Evolutionary conservation across 1,284 basidiomycete species (phyloP).

Genomic region (Apiotrichum porosum): DNA sequence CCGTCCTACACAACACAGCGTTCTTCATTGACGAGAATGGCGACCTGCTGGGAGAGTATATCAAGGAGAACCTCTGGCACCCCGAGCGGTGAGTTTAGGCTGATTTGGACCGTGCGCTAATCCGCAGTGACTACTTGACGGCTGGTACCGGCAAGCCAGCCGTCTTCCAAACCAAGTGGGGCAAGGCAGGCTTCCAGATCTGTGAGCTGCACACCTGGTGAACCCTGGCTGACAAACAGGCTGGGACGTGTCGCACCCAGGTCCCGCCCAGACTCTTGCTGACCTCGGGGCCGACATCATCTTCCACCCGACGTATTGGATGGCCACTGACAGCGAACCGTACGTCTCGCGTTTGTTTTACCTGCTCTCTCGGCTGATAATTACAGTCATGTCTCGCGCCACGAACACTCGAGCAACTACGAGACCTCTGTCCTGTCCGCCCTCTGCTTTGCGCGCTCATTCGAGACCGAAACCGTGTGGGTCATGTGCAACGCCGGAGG

Average conservation of each 20-base stretch:
- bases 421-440: constrained; percentile 33
- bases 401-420: constrained; percentile 27
- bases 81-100: constrained; percentile 38
- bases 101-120: too few species aligned
- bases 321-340: constrained; percentile 44
- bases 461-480: constrained; percentile 44
- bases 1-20: constrained; percentile 36
- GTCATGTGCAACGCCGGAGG: constrained; percentile 46
- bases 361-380: too few species aligned
- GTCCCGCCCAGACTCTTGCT: constrained; percentile 33
- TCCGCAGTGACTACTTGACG: constrained; percentile 32
- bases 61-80: constrained; percentile 49
- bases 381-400: neutral
- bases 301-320: constrained; percentile 47
- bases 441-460: constrained; percentile 32
- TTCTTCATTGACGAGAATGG: constrained; percentile 43
- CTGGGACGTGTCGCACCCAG: constrained; percentile 47
- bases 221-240: constrained; percentile 17
- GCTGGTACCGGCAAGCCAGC: constrained; percentile 31
- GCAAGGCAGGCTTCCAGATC: constrained; percentile 44
- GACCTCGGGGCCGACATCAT: constrained; percentile 43
- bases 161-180: constrained; percentile 45
- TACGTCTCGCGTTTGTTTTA: too few species aligned
- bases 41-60: constrained; percentile 31
- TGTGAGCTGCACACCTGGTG: constrained; percentile 21